Evolutionary conservation across 257 asterid genomes (phyloP), one percentile per base, ranked within the genome.

Genomic region (Salvia rosmarinus): DNA sequence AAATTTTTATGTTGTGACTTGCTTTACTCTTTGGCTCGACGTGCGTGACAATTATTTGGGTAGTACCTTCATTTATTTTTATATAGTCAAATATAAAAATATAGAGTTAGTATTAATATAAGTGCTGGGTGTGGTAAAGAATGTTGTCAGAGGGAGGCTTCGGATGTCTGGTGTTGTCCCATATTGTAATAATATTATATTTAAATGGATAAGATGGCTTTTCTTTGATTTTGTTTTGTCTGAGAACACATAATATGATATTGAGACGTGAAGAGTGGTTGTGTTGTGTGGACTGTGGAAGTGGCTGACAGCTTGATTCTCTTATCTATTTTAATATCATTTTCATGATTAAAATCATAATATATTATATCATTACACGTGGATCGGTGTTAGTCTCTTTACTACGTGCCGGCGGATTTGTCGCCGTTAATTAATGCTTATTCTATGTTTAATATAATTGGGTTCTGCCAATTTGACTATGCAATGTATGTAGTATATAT

Each of bases 381-480:
- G 58, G 54, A 40, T 73, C 58, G 59, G 25, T 14, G 57, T 54
- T 25, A 28, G 4, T 61, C 44, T 35, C 19, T 61, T 47, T 60
- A 21, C 9, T 7, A 39, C 6, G 13, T 28, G 40, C 14, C 0
- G 59, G 67, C 81, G 71, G 75, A 72, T 77, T 77, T 66, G 16
- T 57, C 81, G 78, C 75, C 78, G 75, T 20, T 77, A 49, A 72
- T 25, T 76, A n/a, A n/a, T 77, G 77, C 81, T 42, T 64, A 67
- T 62, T 60, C 40, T 3, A 2, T 37, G 8, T 37, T 52, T 52
- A 52, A 9, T 13, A 56, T 28, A 25, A 25, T 30, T 58, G 13
- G 23, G 7, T 57, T 2, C 23, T 8, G 6, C 13, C 68, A 4
- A 9, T 25, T 65, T 44, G 39, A 23, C 52, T 42, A 42, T n/a